Base-by-base conservation (phyloP, 805 yeast species). In the Monosporozyma aerobia region DNA sequence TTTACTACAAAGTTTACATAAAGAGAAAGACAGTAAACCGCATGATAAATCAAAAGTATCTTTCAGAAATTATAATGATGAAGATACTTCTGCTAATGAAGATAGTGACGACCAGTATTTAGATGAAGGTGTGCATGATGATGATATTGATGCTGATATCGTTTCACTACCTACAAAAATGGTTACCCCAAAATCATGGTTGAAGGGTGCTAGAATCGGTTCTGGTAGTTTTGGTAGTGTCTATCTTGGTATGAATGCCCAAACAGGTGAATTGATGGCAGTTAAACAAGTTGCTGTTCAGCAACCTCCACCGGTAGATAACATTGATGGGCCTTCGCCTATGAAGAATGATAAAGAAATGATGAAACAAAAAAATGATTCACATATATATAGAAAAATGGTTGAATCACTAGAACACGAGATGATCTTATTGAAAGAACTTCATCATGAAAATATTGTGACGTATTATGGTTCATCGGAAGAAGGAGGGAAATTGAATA, bases 181-280 rank as follows among this genome's bases (percentile, higher is more conserved):
- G 43, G 71, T 71, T 3, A 85, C 87, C 0, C 94, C 95, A 3
- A 77, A 81, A 40, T 80, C 87, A 44, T 94, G 99, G 99, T 77
- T 90, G 45, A 86, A 86, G 60, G 99, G 99, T 47, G 87, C 96
- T 0, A 74, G 90, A 47, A 89, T 94, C 57, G 99, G 99, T 0
- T 83, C 92, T 9, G 99, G 99, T 2, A 84, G 95, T 55, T 94
- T 90, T 73, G 99, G 98, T 33, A 83, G 88, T 1, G 99, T 94
- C 1, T 90, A 85, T 56, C 72, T 94, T 39, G 99, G 97, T 0
- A 82, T 94, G 82, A 88, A 90, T 64, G 86, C 96, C 1, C 69
- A 84, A 35, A 90, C 96, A 0, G 99, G 99, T 44, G 98, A 90
- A 64, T 74, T 94, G 50, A 88, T 92, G 96, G 99, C 98, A 0